Evolutionary conservation across 768 basidiomycete species (phyloP), one percentile per base, ranked within the genome.

Genomic region (Lenzites betulinus): DNA sequence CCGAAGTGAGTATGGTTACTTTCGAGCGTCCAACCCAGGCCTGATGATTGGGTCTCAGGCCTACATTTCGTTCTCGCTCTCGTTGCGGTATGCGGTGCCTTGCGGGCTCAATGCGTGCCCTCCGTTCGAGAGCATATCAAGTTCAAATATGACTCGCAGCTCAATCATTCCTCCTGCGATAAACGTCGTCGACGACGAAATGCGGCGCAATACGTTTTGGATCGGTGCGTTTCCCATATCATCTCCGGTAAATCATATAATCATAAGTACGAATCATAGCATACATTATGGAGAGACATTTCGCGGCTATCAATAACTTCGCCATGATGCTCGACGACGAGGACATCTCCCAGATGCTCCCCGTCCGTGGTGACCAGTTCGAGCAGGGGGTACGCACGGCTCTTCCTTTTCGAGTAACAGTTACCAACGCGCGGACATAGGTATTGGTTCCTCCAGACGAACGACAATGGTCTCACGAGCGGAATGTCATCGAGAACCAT

Each of bases 181-280:
- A 44, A 85, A 80, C 33, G 80, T 83, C 1, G 75, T 86, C 7
- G 90, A 91, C 70, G 87, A 88, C 35, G 90, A 91, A 71, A 83
- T 77, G 41, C 79, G 90, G 51, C 78, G 89, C 55, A 91, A 91
- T 65, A 78, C 83, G 1, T 90, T 90, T 66, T 92, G 89, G 70
- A 44, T 71, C 22, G 67, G 70, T 70, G 25, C 25, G 67, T 54
- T 20, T 2, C 13, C 16, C 16, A 2, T 25, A 9, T 20, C 1
- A n/a, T 12, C 25, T 54, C 9, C 22, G 0, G 22, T 23, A 30
- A 43, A 20, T 2, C 25, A 15, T 25, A 12, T 23, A 13, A 41
- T 15, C 22, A 1, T 13, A 23, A 0, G 12, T 23, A 26, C 23
- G n/a, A n/a, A n/a, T n/a, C n/a, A n/a, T 20, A 66, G 64, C 87